Percentiles rank a stretch among this genome's conserved stretches.
phyloP scores from a whole-genome alignment of 306 rosid genomes.

The Trichosanthes cucumerina region DNA sequence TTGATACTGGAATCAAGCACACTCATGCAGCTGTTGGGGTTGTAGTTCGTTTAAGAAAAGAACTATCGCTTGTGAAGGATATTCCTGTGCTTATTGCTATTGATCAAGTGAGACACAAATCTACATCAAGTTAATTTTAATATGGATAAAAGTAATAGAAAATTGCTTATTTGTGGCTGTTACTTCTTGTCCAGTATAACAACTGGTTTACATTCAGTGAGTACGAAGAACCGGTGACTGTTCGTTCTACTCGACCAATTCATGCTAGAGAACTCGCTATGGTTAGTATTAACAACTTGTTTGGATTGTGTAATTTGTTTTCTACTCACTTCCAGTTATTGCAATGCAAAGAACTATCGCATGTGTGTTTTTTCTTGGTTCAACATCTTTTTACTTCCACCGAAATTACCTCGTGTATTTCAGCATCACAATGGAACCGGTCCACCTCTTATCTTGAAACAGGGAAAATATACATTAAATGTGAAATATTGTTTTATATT shows the following conservation, averaged over 20 bases:
- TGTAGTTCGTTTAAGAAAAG: conserved; percentile 83
- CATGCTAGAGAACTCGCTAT: conserved; percentile 81
- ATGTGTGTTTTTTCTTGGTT: not conserved
- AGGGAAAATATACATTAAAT: not conserved
- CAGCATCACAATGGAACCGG: not conserved
- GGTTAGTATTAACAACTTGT: conserved; percentile 33
- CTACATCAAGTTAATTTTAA: not conserved
- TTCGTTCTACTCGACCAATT: conserved; percentile 71
- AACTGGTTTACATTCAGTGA: conserved; percentile 96
- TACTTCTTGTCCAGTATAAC: conserved; percentile 56
- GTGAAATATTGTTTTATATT: not conserved
- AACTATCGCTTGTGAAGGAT: conserved; percentile 78
- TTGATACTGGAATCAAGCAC: conserved; percentile 70
- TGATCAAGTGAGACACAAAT: conserved; percentile 65
- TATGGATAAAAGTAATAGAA: not conserved
- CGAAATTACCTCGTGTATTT: not conserved
- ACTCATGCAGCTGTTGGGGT: conserved; percentile 95
- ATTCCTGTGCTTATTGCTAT: conserved; percentile 88
- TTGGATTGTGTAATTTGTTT: not conserved
- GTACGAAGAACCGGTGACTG: conserved; percentile 70
- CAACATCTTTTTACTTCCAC: not conserved
- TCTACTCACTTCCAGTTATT: not conserved
- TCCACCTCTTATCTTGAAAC: not conserved
- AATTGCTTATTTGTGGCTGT: conserved; percentile 17
- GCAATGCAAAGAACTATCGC: too few species aligned